Evolutionary conservation across 768 basidiomycete species (phyloP).

Genomic region (Boletus rufocinnamomeus): DNA sequence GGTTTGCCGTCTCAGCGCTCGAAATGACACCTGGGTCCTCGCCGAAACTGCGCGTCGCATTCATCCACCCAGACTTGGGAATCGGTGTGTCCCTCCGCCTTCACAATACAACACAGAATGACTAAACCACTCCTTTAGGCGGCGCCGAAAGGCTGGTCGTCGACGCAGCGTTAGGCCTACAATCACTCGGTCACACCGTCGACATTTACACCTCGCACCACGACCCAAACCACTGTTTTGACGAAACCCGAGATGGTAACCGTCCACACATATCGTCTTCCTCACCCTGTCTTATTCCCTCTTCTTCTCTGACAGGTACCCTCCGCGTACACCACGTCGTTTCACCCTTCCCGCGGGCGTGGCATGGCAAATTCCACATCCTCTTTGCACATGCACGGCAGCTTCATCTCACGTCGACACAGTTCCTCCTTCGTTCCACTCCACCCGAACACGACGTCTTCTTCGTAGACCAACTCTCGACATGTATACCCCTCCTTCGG

Average conservation of each 20-base stretch:
- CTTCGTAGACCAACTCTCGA: slow-evolving; percentile 94
- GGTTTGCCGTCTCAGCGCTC: background rate
- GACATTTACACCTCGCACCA: slow-evolving; percentile 94
- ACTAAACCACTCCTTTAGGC: slow-evolving; percentile 47
- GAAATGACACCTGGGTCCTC: slow-evolving; percentile 1
- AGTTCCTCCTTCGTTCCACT: slow-evolving; percentile 55
- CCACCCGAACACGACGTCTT: slow-evolving; percentile 71
- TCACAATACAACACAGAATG: background rate
- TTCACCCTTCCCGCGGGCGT: slow-evolving; percentile 78
- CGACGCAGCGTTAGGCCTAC: slow-evolving; percentile 89
- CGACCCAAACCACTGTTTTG: slow-evolving; percentile 84
- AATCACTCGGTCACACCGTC: slow-evolving; percentile 80
- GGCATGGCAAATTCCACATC: slow-evolving; percentile 83
- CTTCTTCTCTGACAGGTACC: slow-evolving; percentile 55
- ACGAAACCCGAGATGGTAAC: slow-evolving; percentile 88
- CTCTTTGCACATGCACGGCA: slow-evolving; percentile 88
- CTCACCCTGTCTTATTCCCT: background rate
- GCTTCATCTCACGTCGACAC: slow-evolving; percentile 63
- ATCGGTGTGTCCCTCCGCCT: slow-evolving; percentile 58
- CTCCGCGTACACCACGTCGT: slow-evolving; percentile 71
- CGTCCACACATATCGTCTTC: slow-evolving; percentile 12
- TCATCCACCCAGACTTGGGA: slow-evolving; percentile 93
- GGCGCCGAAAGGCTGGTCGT: slow-evolving; percentile 95
- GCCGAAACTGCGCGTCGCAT: slow-evolving; percentile 59
- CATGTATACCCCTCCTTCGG: slow-evolving; percentile 84